Conservation (phyloP, 2,329 filamentous ascomycete genomes). For the Anthostomella pinea region DNA sequence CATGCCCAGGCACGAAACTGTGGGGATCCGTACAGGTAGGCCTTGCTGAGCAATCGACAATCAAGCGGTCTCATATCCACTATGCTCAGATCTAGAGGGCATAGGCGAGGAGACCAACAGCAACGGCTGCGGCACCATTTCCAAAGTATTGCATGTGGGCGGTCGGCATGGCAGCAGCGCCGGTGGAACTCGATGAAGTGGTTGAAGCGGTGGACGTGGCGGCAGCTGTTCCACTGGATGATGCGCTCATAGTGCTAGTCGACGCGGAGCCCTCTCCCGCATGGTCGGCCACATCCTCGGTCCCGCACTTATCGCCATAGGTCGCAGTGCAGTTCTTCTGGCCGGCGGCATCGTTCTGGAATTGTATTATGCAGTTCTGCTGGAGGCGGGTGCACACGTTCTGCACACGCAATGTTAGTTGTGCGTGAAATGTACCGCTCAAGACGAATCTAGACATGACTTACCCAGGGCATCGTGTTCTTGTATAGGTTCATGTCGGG, state of each 20-base stretch:
- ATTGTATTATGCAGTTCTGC: conserved; percentile 43
- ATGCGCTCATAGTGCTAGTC: conserved; percentile 29
- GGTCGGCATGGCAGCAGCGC: conserved; percentile 23
- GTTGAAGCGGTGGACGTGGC: conserved; percentile 20
- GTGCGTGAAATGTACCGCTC: too few relatives aligned
- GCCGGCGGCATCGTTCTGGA: conserved; percentile 39
- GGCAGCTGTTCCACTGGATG: conserved; percentile 24
- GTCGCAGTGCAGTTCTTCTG: conserved; percentile 48
- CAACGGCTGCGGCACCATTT: conserved; percentile 48
- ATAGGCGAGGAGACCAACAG: conserved; percentile 51
- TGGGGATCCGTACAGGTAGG: conserved; percentile 3
- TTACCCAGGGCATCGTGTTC: conserved; percentile 45
- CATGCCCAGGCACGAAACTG: conserved; percentile 1
- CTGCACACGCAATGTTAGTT: too few relatives aligned
- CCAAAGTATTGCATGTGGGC: conserved; percentile 33
- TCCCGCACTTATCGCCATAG: conserved; percentile 49
- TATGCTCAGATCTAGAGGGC: conserved; percentile 39
- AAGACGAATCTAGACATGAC: conserved; percentile 3
- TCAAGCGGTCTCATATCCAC: background rate
- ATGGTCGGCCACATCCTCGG: conserved; percentile 37
- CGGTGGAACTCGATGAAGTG: conserved; percentile 23
- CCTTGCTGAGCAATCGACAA: conserved; percentile 3
- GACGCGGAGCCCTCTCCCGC: conserved; percentile 26
- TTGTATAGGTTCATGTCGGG: conserved; percentile 53
- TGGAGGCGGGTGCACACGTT: conserved; percentile 52